These are phyloP conservation scores for Auriscalpium orientale DNA, from an alignment of 768 basidiomycete genomes.

Conservation along the genomic window DNA sequence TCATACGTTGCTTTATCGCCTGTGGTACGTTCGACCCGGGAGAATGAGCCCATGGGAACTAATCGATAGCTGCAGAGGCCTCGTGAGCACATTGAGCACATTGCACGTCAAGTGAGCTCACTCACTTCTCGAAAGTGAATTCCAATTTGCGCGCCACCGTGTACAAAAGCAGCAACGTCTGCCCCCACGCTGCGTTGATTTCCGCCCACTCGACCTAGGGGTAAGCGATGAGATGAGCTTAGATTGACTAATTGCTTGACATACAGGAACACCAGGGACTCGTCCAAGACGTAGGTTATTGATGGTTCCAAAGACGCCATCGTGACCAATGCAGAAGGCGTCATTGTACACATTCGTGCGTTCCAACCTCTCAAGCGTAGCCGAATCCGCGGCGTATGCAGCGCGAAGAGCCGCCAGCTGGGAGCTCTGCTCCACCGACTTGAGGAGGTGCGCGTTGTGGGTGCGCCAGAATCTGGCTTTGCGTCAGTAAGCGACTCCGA, in stretches of 20 bases:
- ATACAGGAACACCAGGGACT: slow-evolving; percentile 72
- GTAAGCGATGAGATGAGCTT: slow-evolving; percentile 5
- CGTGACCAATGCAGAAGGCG: slow-evolving; percentile 91
- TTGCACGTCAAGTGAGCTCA: not conserved
- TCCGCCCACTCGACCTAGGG: slow-evolving; percentile 92
- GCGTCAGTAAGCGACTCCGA: not conserved
- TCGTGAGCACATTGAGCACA: not conserved
- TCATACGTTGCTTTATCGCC: slow-evolving; percentile 86
- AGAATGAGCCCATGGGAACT: slow-evolving; percentile 92
- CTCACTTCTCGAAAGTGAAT: slow-evolving; percentile 79
- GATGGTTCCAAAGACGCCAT: slow-evolving; percentile 95
- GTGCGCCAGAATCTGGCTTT: slow-evolving; percentile 67
- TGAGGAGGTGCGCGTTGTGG: slow-evolving; percentile 66
- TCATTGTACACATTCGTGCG: slow-evolving; percentile 94
- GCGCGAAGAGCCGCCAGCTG: slow-evolving; percentile 68
- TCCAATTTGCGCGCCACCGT: slow-evolving; percentile 90
- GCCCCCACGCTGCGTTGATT: slow-evolving; percentile 98
- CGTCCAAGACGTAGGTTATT: slow-evolving; percentile 90
- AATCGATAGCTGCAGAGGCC: slow-evolving; percentile 63
- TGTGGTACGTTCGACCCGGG: slow-evolving; percentile 75
- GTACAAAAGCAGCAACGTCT: slow-evolving; percentile 85
- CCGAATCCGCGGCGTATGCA: slow-evolving; percentile 71
- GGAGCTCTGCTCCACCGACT: slow-evolving; percentile 55
- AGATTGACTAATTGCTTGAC: slow-evolving; percentile 18
- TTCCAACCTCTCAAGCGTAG: slow-evolving; percentile 76